These are phyloP conservation scores for Lithospermum erythrorhizon DNA, from an alignment of 257 asterid genomes.

Conservation along the genomic window DNA sequence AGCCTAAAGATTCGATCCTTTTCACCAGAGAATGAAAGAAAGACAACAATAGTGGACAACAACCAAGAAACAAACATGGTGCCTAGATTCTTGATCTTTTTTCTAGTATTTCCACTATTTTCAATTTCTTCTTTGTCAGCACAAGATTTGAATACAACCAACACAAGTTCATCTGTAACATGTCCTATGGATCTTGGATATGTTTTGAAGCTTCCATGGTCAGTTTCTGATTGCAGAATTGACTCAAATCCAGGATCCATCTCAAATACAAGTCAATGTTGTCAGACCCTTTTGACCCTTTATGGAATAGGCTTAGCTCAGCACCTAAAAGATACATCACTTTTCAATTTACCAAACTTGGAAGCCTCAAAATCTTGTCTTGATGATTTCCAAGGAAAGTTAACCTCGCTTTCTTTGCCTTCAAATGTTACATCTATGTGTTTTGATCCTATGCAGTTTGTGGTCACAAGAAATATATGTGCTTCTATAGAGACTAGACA, in stretches of 20 bases:
- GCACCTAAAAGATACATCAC: slow-evolving; percentile 42
- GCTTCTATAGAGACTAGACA: slow-evolving; percentile 52
- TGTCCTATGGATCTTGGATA: slow-evolving; percentile 68
- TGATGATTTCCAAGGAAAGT: slow-evolving; percentile 45
- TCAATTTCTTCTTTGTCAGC: slow-evolving; percentile 17
- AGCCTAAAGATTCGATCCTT: no score
- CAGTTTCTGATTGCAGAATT: slow-evolving; percentile 38
- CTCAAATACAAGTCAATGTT: slow-evolving; percentile 29
- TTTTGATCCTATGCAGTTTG: slow-evolving; percentile 63
- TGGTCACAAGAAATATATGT: slow-evolving; percentile 33
- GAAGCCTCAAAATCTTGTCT: slow-evolving; percentile 72
- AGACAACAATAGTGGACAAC: not conserved
- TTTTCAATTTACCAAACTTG: slow-evolving; percentile 45
- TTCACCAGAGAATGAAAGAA: not conserved
- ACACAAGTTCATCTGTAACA: slow-evolving; percentile 19
- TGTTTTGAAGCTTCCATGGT: slow-evolving; percentile 57
- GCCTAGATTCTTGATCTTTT: slow-evolving; percentile 21
- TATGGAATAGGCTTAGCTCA: slow-evolving; percentile 50
- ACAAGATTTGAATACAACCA: not conserved
- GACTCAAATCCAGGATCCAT: slow-evolving; percentile 11
- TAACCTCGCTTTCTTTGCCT: slow-evolving; percentile 38
- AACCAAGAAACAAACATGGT: slow-evolving; percentile 21
- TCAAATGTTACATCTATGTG: slow-evolving; percentile 44
- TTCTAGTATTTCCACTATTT: slow-evolving; percentile 15
- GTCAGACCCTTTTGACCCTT: slow-evolving; percentile 68